Evolutionary conservation across 164 flowering plant genomes (phyloP).

Genomic region (Euptelea pleiosperma): DNA sequence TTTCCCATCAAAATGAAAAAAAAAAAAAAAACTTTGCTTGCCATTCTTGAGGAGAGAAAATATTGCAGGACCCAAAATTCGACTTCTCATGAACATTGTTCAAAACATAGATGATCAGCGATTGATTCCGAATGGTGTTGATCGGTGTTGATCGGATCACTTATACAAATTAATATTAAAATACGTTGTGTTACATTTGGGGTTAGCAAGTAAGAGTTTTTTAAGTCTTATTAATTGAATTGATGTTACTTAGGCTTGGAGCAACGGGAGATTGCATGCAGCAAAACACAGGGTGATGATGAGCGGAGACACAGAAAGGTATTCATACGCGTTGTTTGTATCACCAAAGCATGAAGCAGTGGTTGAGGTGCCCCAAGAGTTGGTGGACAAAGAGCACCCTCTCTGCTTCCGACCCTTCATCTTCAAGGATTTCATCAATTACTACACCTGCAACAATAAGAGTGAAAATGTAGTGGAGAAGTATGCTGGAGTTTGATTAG

Average conservation of each 20-base stretch:
- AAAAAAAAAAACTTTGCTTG: too few species aligned
- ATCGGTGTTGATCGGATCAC: too few species aligned
- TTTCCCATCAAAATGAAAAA: too few species aligned
- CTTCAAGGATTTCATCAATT: conserved; percentile 29
- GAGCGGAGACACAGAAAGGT: conserved; percentile 42
- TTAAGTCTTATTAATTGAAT: too few species aligned
- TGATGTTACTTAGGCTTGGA: conserved; percentile 81
- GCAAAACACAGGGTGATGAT: conserved; percentile 47
- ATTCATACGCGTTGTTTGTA: conserved; percentile 35
- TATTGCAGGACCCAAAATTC: too few species aligned
- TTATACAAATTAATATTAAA: too few species aligned
- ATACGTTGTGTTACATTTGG: too few species aligned
- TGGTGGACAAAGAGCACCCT: conserved; percentile 59
- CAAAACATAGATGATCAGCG: too few species aligned
- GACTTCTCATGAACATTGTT: too few species aligned
- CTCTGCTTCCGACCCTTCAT: conserved; percentile 42
- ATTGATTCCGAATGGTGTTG: too few species aligned
- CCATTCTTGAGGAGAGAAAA: too few species aligned
- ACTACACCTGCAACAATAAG: conserved; percentile 14
- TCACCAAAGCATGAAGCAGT: conserved; percentile 33
- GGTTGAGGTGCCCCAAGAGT: conserved; percentile 41
- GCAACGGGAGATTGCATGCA: conserved; percentile 59
- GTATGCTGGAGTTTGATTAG: conserved; percentile 37
- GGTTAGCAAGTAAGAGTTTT: too few species aligned
- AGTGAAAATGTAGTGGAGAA: conserved; percentile 29